A percentile compares a stretch with the other conserved stretches of the same genome.
phyloP scores from a whole-genome alignment of 371 early-diverging fungal genomes.

The Basidiobolus meristosporus region DNA sequence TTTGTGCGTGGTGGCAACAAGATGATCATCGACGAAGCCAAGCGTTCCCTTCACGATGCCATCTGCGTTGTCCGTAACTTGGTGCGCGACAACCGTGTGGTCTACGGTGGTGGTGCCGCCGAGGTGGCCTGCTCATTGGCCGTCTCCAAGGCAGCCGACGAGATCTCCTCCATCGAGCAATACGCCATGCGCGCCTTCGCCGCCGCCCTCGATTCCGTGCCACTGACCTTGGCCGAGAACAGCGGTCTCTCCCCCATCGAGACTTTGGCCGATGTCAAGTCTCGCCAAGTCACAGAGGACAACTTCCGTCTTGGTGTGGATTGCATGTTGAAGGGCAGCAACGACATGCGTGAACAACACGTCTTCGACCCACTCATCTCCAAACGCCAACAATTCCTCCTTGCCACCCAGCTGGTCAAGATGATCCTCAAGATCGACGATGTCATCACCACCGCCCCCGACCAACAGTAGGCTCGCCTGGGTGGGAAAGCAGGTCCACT shows the following conservation, averaged over 20 bases:
- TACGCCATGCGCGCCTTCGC: conserved; percentile 97
- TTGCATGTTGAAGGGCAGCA: conserved; percentile 79
- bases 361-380: conserved; percentile 98
- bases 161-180: conserved; percentile 84
- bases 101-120: conserved; percentile 99
- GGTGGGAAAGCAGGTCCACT: too few species aligned
- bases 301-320: conserved; percentile 90
- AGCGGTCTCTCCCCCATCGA: conserved; percentile 93
- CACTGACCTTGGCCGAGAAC: conserved; percentile 95
- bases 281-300: conserved; percentile 71
- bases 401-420: conserved; percentile 98
- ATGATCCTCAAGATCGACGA: conserved; percentile 96
- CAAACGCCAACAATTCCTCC: conserved; percentile 94
- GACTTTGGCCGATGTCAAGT: conserved; percentile 84
- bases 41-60: conserved; percentile 97
- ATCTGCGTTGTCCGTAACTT: conserved; percentile 99
- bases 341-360: conserved; percentile 92
- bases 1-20: conserved; percentile 98
- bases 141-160: conserved; percentile 84
- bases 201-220: conserved; percentile 91
- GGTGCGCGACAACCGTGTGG: conserved; percentile 89
- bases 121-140: conserved; percentile 93
- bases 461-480: not conserved
- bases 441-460: conserved; percentile 17
- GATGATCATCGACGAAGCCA: conserved; percentile 99